phyloP scores from a whole-genome alignment of 768 basidiomycete species.

The Lepiota venenata region DNA sequence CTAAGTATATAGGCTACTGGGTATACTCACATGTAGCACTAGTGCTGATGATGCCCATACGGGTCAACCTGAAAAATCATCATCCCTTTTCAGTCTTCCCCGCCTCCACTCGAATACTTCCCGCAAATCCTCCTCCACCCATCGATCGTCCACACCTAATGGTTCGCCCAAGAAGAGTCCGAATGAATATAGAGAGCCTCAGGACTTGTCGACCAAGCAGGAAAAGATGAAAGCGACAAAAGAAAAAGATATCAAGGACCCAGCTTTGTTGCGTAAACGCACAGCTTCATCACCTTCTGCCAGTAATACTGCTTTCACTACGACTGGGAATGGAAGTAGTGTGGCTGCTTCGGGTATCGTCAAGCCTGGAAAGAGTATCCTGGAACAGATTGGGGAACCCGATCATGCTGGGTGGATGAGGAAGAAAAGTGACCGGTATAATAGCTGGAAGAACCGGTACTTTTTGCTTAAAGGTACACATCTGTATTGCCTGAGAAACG shows the following conservation, averaged over 20 bases:
- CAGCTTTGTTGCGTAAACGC: conserved; percentile 50
- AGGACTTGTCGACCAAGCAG: conserved; percentile 15
- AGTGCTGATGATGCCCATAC: conserved; percentile 10
- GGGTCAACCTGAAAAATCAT: conserved; percentile 33
- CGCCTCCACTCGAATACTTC: conserved; percentile 39
- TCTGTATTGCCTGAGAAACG: conserved; percentile 82
- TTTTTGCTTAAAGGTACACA: conserved; percentile 92
- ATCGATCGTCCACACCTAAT: conserved; percentile 34
- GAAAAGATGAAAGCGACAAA: conserved; percentile 20
- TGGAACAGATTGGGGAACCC: conserved; percentile 87
- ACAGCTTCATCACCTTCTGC: conserved; percentile 32
- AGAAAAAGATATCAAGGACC: conserved; percentile 19
- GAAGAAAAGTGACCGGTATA: conserved; percentile 93
- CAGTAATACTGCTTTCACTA: conserved; percentile 7
- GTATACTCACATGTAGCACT: not conserved
- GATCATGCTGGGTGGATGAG: conserved; percentile 94
- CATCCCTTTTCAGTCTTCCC: conserved; percentile 44
- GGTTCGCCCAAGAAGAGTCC: conserved; percentile 17
- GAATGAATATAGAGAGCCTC: conserved; percentile 1
- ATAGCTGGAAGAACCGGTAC: conserved; percentile 91
- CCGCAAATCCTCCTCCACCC: conserved; percentile 40
- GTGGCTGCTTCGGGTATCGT: conserved; percentile 30
- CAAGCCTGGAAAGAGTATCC: conserved; percentile 65
- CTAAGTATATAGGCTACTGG: not conserved
- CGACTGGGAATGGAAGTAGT: conserved; percentile 12